A percentile compares a stretch with the other conserved stretches of the same genome.
Evolutionary conservation across 2,329 filamentous ascomycete genomes (phyloP).

Genomic region (Cadophora gregata): DNA sequence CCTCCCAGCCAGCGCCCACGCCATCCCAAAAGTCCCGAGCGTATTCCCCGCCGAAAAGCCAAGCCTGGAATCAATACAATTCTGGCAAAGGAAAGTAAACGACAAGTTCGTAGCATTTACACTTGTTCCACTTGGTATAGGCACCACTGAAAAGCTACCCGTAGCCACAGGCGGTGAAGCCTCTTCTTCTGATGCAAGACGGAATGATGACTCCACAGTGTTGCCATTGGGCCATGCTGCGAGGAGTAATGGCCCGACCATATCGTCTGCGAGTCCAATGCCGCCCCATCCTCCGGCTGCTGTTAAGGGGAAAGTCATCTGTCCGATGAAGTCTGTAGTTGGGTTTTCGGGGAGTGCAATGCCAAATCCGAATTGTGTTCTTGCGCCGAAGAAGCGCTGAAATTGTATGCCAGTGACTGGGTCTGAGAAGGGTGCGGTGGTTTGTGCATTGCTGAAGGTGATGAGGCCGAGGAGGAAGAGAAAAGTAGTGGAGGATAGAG

Average conservation of each 20-base stretch:
- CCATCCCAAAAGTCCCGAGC: slow-evolving; percentile 44
- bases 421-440: slow-evolving; percentile 43
- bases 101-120: slow-evolving; percentile 52
- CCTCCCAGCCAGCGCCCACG: slow-evolving; percentile 45
- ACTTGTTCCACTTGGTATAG: slow-evolving; percentile 51
- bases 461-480: not conserved
- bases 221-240: slow-evolving; percentile 52
- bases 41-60: slow-evolving; percentile 42
- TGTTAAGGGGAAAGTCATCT: slow-evolving; percentile 50
- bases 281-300: slow-evolving; percentile 53
- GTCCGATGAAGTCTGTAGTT: slow-evolving; percentile 53
- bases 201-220: slow-evolving; percentile 50
- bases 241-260: slow-evolving; percentile 53
- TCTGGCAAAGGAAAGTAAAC: slow-evolving; percentile 54
- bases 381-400: slow-evolving; percentile 49
- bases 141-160: slow-evolving; percentile 47
- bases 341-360: slow-evolving; percentile 51
- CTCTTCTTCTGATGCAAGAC: slow-evolving; percentile 50
- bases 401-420: slow-evolving; percentile 46
- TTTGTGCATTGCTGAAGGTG: slow-evolving; percentile 8
- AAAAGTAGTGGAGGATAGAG: not conserved
- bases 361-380: slow-evolving; percentile 49
- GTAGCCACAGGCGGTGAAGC: slow-evolving; percentile 38
- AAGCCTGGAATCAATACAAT: slow-evolving; percentile 43
- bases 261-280: slow-evolving; percentile 51